Percentiles rank a stretch among this genome's conserved stretches.
Conservation (phyloP, 1,139 yeast genomes). For the Blastobotrys persicus region DNA sequence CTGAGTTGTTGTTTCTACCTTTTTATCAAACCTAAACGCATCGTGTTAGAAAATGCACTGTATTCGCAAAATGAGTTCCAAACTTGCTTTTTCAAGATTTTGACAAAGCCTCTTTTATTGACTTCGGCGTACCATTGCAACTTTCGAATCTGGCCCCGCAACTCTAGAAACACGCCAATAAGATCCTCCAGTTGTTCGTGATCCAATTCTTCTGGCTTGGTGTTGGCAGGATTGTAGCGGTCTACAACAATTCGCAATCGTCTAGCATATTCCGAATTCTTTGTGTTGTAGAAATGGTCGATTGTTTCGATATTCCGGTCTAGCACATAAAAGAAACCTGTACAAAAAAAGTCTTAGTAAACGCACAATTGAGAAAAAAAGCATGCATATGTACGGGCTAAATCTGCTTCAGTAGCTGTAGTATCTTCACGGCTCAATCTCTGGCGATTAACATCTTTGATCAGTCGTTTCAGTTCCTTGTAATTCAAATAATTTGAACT, state of each 20-base stretch:
- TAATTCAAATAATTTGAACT: slow-evolving; percentile 64
- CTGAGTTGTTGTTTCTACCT: slow-evolving; percentile 68
- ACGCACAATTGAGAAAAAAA: slow-evolving; percentile 9
- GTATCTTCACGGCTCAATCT: slow-evolving; percentile 19
- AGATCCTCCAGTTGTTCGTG: slow-evolving; percentile 80
- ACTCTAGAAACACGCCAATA: slow-evolving; percentile 68
- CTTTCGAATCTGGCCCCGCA: slow-evolving; percentile 75
- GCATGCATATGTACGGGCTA: slow-evolving; percentile 31
- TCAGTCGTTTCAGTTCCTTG: slow-evolving; percentile 76
- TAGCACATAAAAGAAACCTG: slow-evolving; percentile 71
- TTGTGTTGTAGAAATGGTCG: slow-evolving; percentile 70
- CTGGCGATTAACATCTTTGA: slow-evolving; percentile 49
- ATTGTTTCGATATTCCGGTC: slow-evolving; percentile 83
- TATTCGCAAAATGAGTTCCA: not conserved
- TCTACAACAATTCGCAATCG: slow-evolving; percentile 49
- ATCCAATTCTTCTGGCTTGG: slow-evolving; percentile 36
- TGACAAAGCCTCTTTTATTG: slow-evolving; percentile 84
- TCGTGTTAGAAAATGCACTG: not conserved
- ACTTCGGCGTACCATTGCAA: slow-evolving; percentile 89
- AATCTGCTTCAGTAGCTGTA: slow-evolving; percentile 25
- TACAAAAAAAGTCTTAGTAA: slow-evolving; percentile 28
- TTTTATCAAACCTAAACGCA: slow-evolving; percentile 61
- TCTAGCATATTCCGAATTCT: slow-evolving; percentile 69
- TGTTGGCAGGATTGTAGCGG: slow-evolving; percentile 29
- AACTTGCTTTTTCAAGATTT: slow-evolving; percentile 69